Conservation (phyloP, 495 filamentous ascomycete species). For the Glonium stellatum region DNA sequence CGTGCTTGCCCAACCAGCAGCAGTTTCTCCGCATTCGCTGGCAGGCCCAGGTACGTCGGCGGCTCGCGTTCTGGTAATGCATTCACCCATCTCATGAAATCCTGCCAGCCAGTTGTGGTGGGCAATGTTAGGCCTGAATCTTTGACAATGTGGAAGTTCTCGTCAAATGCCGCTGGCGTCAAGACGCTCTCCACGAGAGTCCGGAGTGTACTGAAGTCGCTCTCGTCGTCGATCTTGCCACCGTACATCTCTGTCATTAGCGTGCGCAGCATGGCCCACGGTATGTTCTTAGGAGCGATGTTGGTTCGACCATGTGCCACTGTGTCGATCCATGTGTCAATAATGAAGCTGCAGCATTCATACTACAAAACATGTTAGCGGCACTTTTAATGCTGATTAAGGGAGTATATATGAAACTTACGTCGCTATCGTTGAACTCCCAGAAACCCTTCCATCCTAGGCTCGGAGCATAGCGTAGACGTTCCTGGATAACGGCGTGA, state of each 20-base stretch:
- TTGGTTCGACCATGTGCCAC: slow-evolving; percentile 80
- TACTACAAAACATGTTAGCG: slow-evolving; percentile 55
- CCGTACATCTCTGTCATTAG: slow-evolving; percentile 92
- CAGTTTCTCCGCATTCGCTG: slow-evolving; percentile 94
- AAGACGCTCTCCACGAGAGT: slow-evolving; percentile 68
- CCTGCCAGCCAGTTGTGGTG: slow-evolving; percentile 67
- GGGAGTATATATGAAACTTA: slow-evolving; percentile 47
- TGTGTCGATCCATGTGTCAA: slow-evolving; percentile 87
- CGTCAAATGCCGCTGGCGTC: slow-evolving; percentile 82
- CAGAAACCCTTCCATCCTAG: slow-evolving; percentile 98
- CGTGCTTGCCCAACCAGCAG: slow-evolving; percentile 82
- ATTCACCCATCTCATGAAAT: slow-evolving; percentile 90
- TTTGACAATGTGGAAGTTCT: slow-evolving; percentile 79
- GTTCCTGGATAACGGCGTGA: slow-evolving; percentile 93
- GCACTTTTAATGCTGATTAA: slow-evolving; percentile 12
- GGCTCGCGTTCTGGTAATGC: slow-evolving; percentile 89
- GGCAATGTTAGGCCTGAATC: slow-evolving; percentile 64
- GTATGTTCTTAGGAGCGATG: slow-evolving; percentile 84
- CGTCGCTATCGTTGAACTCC: slow-evolving; percentile 99
- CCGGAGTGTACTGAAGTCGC: slow-evolving; percentile 69
- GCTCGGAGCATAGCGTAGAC: slow-evolving; percentile 87
- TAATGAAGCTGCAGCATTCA: slow-evolving; percentile 91
- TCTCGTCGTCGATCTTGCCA: slow-evolving; percentile 90
- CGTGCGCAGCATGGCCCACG: slow-evolving; percentile 94
- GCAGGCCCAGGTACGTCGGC: slow-evolving; percentile 91